Evolutionary conservation across 2,329 filamentous ascomycete species (phyloP).

Genomic region (Sclerotiophoma versabilis): DNA sequence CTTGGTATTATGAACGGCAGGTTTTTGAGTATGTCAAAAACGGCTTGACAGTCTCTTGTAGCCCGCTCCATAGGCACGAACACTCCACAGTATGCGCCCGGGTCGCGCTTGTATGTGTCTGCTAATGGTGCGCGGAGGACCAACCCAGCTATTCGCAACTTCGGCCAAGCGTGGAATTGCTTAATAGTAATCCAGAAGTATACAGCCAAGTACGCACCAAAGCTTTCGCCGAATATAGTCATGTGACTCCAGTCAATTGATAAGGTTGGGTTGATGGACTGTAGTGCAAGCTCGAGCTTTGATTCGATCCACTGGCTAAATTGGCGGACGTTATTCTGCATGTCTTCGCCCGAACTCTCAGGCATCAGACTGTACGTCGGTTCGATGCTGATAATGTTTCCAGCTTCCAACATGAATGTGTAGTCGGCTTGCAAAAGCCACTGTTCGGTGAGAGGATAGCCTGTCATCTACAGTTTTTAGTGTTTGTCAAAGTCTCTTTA

Average conservation of each 20-base stretch:
- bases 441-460: not conserved
- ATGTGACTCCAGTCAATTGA: not conserved
- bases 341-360: not conserved
- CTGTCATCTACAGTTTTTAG: not conserved
- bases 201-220: not conserved
- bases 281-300: not conserved
- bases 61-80: not conserved
- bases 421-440: not conserved
- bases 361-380: not conserved
- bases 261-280: not conserved
- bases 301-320: not conserved
- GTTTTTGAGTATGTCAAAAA: not conserved
- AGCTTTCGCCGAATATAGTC: not conserved
- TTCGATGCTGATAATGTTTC: not conserved
- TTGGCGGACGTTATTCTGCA: not conserved
- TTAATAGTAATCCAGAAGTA: not conserved
- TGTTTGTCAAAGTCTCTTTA: not conserved
- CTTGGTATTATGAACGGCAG: not conserved
- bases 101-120: not conserved
- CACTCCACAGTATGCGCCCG: not conserved
- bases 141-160: not conserved
- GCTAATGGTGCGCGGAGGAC: not conserved
- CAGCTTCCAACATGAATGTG: not conserved
- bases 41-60: not conserved
- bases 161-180: not conserved